Evolutionary conservation across 1,284 basidiomycete genomes (phyloP).

Genomic region (Tylopilus orsonianus): DNA sequence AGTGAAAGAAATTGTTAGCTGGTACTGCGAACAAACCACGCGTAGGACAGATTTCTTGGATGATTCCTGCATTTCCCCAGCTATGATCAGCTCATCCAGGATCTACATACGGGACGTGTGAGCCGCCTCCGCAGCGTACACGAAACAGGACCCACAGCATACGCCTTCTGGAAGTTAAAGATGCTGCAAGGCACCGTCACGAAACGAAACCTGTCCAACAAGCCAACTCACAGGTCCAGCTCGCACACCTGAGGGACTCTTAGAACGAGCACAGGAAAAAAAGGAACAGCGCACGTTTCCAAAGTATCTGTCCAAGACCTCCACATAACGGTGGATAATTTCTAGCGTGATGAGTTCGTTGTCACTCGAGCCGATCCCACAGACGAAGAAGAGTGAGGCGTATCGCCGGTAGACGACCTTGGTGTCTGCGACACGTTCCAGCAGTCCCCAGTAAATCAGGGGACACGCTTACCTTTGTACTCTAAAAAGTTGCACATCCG

Average conservation of each 20-base stretch:
- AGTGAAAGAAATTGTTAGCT: not conserved
- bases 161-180: constrained; percentile 99
- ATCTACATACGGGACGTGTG: constrained; percentile 54
- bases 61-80: constrained; percentile 97
- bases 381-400: constrained; percentile 97
- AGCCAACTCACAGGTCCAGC: constrained; percentile 75
- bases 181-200: constrained; percentile 54
- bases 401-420: constrained; percentile 99
- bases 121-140: constrained; percentile 6
- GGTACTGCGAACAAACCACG: constrained; percentile 52
- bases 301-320: constrained; percentile 98
- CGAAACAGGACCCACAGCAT: constrained; percentile 61
- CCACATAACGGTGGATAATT: constrained; percentile 98
- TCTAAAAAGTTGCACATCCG: constrained; percentile 99
- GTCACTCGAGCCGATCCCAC: constrained; percentile 85
- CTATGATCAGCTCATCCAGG: constrained; percentile 96
- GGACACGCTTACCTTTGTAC: constrained; percentile 82
- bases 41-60: constrained; percentile 97
- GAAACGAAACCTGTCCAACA: not conserved
- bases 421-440: constrained; percentile 68
- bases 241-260: constrained; percentile 79
- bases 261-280: not conserved
- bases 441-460: too few relatives aligned
- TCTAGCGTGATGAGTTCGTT: constrained; percentile 95
- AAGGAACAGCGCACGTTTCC: constrained; percentile 73